These are phyloP conservation scores for Silene conica DNA, from an alignment of 148 eudicot genomes.

Conservation along the genomic window DNA sequence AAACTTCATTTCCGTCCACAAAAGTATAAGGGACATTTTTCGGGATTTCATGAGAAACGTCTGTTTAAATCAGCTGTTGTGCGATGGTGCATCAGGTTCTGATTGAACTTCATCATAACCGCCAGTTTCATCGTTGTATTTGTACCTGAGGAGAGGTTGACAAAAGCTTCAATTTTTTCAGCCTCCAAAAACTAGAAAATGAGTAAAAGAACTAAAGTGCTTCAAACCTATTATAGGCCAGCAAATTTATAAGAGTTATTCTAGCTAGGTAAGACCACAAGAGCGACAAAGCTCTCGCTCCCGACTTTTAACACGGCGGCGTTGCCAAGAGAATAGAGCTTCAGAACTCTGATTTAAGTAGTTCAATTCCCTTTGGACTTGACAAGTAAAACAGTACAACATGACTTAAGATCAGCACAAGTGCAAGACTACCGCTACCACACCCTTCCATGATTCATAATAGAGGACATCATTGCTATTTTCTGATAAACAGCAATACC, in stretches of 20 bases:
- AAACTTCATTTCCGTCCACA: neutral
- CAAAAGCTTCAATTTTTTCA: neutral
- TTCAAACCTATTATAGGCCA: neutral
- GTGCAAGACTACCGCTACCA: too few relatives aligned
- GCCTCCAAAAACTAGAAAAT: neutral
- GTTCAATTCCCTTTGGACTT: neutral
- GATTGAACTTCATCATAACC: conserved; percentile 51
- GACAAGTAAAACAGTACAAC: neutral
- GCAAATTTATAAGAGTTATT: neutral
- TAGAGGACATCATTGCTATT: too few relatives aligned
- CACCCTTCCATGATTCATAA: too few relatives aligned
- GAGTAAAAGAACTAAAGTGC: neutral
- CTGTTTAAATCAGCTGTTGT: conserved; percentile 23
- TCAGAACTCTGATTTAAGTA: neutral
- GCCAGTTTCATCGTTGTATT: conserved; percentile 57
- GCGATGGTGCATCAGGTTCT: conserved; percentile 35
- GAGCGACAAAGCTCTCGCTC: neutral
- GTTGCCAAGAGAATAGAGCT: neutral
- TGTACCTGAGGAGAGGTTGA: conserved; percentile 56
- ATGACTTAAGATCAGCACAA: too few relatives aligned
- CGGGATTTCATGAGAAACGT: neutral
- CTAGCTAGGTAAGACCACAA: neutral
- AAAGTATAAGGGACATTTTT: neutral
- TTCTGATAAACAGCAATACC: too few relatives aligned
- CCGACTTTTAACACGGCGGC: neutral